Conservation (phyloP, 352 stramenopile genomes). For the Albugo laibachii region DNA sequence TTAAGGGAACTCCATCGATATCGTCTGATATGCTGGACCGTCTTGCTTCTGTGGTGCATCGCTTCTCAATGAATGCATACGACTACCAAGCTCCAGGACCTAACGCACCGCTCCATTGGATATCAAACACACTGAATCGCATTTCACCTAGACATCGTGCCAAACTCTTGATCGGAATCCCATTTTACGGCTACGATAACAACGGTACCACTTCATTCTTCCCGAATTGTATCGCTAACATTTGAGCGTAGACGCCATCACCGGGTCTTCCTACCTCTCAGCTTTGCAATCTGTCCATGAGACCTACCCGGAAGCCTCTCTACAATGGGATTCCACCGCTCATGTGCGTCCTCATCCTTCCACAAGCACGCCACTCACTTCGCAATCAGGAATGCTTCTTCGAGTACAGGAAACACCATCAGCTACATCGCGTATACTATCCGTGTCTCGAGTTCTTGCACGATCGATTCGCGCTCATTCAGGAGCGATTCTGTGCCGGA, state of each 20-base stretch:
- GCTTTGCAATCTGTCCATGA: slow-evolving; percentile 17
- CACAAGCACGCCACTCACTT: too few relatives aligned
- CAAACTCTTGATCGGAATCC: slow-evolving; percentile 49
- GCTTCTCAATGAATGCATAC: slow-evolving; percentile 72
- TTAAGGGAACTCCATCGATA: slow-evolving; percentile 25
- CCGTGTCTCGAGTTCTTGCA: slow-evolving; percentile 67
- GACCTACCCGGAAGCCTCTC: slow-evolving; percentile 6
- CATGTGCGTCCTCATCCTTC: slow-evolving; percentile 2
- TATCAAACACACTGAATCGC: slow-evolving; percentile 30
- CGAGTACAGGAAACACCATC: slow-evolving; percentile 18
- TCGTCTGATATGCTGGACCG: slow-evolving; percentile 31
- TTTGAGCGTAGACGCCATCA: slow-evolving; percentile 17
- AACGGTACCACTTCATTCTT: slow-evolving; percentile 10
- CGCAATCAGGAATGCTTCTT: slow-evolving; percentile 35
- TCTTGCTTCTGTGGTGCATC: slow-evolving; percentile 38
- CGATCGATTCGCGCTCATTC: slow-evolving; percentile 33
- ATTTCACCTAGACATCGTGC: slow-evolving; percentile 20
- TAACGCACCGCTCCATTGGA: slow-evolving; percentile 45
- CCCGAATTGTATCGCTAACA: background rate
- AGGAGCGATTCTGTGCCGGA: slow-evolving; percentile 20
- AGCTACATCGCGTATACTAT: slow-evolving; percentile 36
- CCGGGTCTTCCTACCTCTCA: slow-evolving; percentile 18
- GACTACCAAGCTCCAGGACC: slow-evolving; percentile 37
- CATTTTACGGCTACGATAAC: slow-evolving; percentile 72
- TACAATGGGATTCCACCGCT: slow-evolving; percentile 24